Conservation (phyloP, 768 basidiomycete genomes). For the Kwoniella botswanensis region DNA sequence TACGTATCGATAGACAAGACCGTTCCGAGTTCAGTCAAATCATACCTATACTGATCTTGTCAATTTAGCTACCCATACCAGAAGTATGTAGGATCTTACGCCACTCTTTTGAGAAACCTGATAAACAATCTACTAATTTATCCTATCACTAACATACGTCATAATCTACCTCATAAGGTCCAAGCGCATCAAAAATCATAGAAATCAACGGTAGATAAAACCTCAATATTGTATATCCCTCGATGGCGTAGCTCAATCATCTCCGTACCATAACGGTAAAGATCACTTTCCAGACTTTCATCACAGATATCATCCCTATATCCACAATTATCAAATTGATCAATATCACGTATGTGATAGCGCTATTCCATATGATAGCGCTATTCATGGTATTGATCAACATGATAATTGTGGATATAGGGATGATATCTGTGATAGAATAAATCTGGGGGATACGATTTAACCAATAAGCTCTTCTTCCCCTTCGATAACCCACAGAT, state of each 20-base stretch:
- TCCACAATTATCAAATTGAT: neutral
- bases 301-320: neutral
- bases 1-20: too few species aligned
- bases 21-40: neutral
- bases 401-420: neutral
- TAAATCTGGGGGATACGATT: neutral
- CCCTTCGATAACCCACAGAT: too few species aligned
- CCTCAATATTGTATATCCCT: neutral
- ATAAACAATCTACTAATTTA: too few species aligned
- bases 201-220: neutral
- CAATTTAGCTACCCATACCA: too few species aligned
- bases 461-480: neutral
- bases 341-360: neutral
- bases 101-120: too few species aligned
- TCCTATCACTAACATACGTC: too few species aligned
- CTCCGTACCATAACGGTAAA: conserved; percentile 14
- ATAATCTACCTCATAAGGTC: neutral
- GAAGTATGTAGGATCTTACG: too few species aligned
- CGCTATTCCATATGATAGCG: neutral
- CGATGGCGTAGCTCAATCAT: conserved; percentile 5
- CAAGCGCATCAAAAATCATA: neutral
- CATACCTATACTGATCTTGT: too few species aligned
- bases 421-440: neutral
- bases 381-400: neutral
- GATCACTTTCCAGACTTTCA: neutral